These are phyloP conservation scores for Davidsoniella virescens DNA, from an alignment of 2,329 filamentous ascomycete species.

Conservation along the genomic window DNA sequence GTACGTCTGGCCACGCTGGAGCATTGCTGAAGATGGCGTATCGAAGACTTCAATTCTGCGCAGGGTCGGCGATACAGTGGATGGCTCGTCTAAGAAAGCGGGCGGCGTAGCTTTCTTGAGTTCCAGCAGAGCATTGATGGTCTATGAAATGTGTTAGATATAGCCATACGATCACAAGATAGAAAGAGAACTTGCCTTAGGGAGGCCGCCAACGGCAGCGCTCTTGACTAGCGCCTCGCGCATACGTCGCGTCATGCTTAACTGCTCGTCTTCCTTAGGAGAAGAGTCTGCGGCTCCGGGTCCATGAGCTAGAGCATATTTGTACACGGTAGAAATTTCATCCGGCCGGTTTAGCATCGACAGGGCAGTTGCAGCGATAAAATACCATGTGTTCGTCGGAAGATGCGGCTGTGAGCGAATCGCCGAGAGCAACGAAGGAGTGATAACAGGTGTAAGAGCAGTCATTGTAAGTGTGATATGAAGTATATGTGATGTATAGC, in stretches of 20 bases:
- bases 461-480: not conserved
- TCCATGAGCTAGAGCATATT: conserved; percentile 24
- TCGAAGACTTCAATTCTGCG: conserved; percentile 24
- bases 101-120: conserved; percentile 28
- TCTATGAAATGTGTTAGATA: conserved; percentile 17
- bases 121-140: conserved; percentile 30
- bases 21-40: conserved; percentile 20
- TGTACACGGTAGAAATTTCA: conserved; percentile 29
- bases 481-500: no score
- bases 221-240: conserved; percentile 34
- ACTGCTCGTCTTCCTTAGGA: conserved; percentile 22
- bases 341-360: conserved; percentile 32
- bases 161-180: not conserved
- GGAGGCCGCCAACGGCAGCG: conserved; percentile 30
- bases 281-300: conserved; percentile 15
- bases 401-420: conserved; percentile 26
- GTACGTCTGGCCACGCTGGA: conserved; percentile 29
- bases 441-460: conserved; percentile 16
- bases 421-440: conserved; percentile 25
- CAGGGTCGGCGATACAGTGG: conserved; percentile 22
- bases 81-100: conserved; percentile 25
- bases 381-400: conserved; percentile 32
- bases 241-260: conserved; percentile 29
- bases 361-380: conserved; percentile 29
- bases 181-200: conserved; percentile 26